These are phyloP conservation scores for Penicillium corylophilum DNA, from an alignment of 2,329 filamentous ascomycete genomes.

Conservation along the genomic window DNA sequence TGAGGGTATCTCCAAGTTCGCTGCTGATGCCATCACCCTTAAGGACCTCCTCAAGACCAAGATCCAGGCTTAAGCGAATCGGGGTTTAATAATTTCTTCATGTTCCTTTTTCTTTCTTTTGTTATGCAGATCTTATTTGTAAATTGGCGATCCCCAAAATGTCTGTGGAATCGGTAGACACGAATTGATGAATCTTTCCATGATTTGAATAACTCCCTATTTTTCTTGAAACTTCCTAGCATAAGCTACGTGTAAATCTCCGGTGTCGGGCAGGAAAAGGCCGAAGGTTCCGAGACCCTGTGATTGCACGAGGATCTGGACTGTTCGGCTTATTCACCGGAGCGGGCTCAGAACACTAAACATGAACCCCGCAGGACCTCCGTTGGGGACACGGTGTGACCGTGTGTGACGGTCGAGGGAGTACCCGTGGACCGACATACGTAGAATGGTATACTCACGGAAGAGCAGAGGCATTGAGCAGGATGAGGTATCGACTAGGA, in stretches of 20 bases:
- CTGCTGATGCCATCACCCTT: slow-evolving; percentile 88
- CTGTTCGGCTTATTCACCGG: slow-evolving; percentile 24
- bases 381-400: slow-evolving; percentile 8
- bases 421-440: background rate
- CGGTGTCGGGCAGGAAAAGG: slow-evolving; percentile 2
- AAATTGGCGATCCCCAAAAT: slow-evolving; percentile 28
- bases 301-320: slow-evolving; percentile 13
- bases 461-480: background rate
- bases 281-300: slow-evolving; percentile 8
- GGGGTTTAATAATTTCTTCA: background rate
- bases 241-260: background rate
- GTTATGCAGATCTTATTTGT: slow-evolving; percentile 19
- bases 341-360: background rate
- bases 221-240: background rate
- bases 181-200: slow-evolving; percentile 28
- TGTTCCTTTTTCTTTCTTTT: slow-evolving; percentile 6
- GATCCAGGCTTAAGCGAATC: slow-evolving; percentile 54
- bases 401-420: background rate
- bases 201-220: background rate
- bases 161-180: slow-evolving; percentile 27
- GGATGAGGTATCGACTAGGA: background rate
- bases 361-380: slow-evolving; percentile 16
- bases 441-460: background rate
- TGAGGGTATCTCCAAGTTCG: slow-evolving; percentile 99
- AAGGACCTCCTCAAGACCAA: slow-evolving; percentile 91